Evolutionary conservation across 2,329 filamentous ascomycete species (phyloP), one percentile per base, ranked within the genome.

Genomic region (Neonectria magnoliae): DNA sequence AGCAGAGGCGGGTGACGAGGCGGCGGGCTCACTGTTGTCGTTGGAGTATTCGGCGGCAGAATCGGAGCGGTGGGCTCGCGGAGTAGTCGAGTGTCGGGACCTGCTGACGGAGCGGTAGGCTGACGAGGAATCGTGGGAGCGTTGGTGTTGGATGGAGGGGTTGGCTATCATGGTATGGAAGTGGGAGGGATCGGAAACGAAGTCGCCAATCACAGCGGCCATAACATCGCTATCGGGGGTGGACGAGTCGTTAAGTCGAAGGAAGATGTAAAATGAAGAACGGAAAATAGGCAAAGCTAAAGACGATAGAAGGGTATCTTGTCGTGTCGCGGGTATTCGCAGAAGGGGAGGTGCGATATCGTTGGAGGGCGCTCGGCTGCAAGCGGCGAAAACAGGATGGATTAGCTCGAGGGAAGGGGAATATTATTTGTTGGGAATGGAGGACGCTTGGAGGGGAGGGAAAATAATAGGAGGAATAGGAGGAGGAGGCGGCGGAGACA

Each of bases 141-240:
- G 73, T 48, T 81, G 81, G 68, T 81, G 82, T 70, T 83, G 82
- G 69, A 84, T 83, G 68, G 81, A 80, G 48, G 84, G 78, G 61
- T 81, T 79, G 64, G 82, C 80, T 83, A 93, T 91, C 85, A 90
- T 91, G 82, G 85, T 88, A 83, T 89, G 88, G 81, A 91, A 90
- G 81, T 89, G 87, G 74, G 88, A 85, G 73, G 90, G 85, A 81
- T 93, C 90, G 79, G 92, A 87, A 81, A 90, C 88, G 82, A 90
- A 90, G 83, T 95, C 93, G 79, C 87, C 86, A 73, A 90, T 85
- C 80, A 90, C 79, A 80, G 87, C 84, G 76, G 87, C 88, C 88
- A 90, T 90, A 81, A 79, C 84, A 82, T 82, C 76, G 73, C 76
- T 67, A 64, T 25, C 58, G 50, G 33, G 61, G 60, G 58, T 41